A percentile compares a stretch with the other conserved stretches of the same genome.
Evolutionary conservation across 2,329 filamentous ascomycete genomes (phyloP).

Genomic region (Calonectria honghensis): DNA sequence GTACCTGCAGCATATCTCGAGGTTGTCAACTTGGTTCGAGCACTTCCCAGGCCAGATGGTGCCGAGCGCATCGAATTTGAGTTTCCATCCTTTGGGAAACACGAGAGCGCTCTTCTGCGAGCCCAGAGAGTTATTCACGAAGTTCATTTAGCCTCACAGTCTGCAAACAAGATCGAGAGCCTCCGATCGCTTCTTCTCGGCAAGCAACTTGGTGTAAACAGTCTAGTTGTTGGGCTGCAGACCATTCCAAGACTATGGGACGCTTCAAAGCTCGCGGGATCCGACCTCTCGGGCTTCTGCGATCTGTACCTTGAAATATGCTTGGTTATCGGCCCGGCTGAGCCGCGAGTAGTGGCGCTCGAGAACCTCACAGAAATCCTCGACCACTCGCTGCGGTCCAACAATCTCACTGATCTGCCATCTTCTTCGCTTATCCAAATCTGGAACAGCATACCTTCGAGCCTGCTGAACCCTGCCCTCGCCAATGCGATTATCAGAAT

Average conservation of each 20-base stretch:
- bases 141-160: conserved; percentile 59
- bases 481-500: conserved; percentile 69
- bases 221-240: conserved; percentile 62
- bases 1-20: conserved; percentile 68
- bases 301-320: conserved; percentile 66
- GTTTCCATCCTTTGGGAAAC: conserved; percentile 41
- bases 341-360: conserved; percentile 69
- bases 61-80: conserved; percentile 48
- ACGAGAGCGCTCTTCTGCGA: conserved; percentile 63
- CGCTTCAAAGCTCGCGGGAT: conserved; percentile 51
- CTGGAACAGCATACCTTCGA: conserved; percentile 63
- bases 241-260: conserved; percentile 58
- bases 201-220: conserved; percentile 57
- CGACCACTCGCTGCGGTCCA: conserved; percentile 61
- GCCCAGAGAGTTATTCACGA: conserved; percentile 61
- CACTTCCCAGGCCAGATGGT: conserved; percentile 52
- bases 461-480: conserved; percentile 68
- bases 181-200: conserved; percentile 56
- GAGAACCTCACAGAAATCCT: conserved; percentile 68
- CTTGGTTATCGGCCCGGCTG: conserved; percentile 61
- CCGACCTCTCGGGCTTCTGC: conserved; percentile 60
- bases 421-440: conserved; percentile 60
- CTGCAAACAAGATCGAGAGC: conserved; percentile 46
- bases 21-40: conserved; percentile 65
- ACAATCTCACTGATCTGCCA: conserved; percentile 56